Evolutionary conservation across 2,329 filamentous ascomycete species (phyloP).

Genomic region (Aaosphaeria pasadenensis): DNA sequence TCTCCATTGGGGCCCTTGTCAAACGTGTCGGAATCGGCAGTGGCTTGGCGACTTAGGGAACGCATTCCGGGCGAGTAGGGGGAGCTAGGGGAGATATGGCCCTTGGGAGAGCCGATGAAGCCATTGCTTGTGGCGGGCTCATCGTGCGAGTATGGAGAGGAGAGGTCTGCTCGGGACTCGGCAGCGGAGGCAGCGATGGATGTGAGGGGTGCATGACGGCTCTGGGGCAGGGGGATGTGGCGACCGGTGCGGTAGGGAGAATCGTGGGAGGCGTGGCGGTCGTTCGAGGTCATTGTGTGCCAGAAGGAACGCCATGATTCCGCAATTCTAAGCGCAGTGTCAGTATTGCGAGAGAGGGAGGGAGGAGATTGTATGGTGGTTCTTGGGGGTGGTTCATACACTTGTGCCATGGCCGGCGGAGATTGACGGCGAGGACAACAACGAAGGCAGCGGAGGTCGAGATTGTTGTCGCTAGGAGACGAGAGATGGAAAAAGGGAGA

Average conservation of each 20-base stretch:
- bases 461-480: background rate
- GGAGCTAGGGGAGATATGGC: slow-evolving; percentile 59
- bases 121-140: slow-evolving; percentile 54
- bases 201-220: slow-evolving; percentile 76
- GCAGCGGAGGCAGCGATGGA: slow-evolving; percentile 81
- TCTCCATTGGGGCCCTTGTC: slow-evolving; percentile 74
- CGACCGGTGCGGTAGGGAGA: slow-evolving; percentile 88
- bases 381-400: slow-evolving; percentile 20
- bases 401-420: slow-evolving; percentile 29
- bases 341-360: slow-evolving; percentile 10
- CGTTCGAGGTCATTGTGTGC: slow-evolving; percentile 75
- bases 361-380: background rate
- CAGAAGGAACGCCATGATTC: slow-evolving; percentile 82
- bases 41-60: slow-evolving; percentile 66
- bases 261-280: slow-evolving; percentile 87
- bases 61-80: slow-evolving; percentile 90
- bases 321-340: slow-evolving; percentile 27
- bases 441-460: background rate
- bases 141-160: slow-evolving; percentile 75
- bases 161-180: slow-evolving; percentile 83
- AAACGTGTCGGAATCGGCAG: slow-evolving; percentile 45
- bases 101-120: slow-evolving; percentile 57
- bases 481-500: background rate
- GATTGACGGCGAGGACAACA: background rate
- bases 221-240: slow-evolving; percentile 84